Base-by-base conservation (phyloP, 2,329 filamentous ascomycete genomes). In the Albophoma yamanashiensis region DNA sequence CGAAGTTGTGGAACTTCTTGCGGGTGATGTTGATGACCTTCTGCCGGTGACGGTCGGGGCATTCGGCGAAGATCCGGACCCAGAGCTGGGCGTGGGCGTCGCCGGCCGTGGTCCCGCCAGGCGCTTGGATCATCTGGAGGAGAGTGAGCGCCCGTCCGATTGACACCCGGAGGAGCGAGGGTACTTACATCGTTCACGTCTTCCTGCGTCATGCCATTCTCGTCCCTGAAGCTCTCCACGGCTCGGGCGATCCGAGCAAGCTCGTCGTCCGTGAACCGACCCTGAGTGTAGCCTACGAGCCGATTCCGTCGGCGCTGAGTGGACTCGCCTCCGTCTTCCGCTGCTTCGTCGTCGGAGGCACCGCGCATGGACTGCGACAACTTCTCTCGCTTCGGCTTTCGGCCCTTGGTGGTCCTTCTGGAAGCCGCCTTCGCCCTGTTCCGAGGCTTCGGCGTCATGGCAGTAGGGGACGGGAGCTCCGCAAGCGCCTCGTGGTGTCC, bases 1-100 rank as follows among this genome's bases (percentile, higher is more conserved):
- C 78, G 66, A 80, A 89, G 62, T 86, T 87, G 73, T 89, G 85
- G 63, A 85, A 91, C 36, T 81, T 79, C 58, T 86, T 81, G 56
- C 87, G 81, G 39, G 82, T 82, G 63, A 82, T 77, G 59, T 81
- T 78, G 61, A 82, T 79, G 9, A 86, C 69, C 65, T 82, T 83
- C 62, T 79, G 76, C 14, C 80, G 75, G n/a, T 76, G 74, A 14
- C 82, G 75, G 55, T 79, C 71, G 0, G 81, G 80, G 60, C 80
- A 80, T 11, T 75, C 75, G 3, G 75, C 73, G 53, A 73, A 72
- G n/a, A 86, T 71, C 3, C 67, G 66, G 20, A 71, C 67, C 82
- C 83, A 86, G 11, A 87, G 74, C 14, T 78, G 73, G 7, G 69
- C 68, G 60, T 78, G 69, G 5, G 67, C 61, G 17, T 73, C 67